Evolutionary conservation across 2,329 filamentous ascomycete species (phyloP), one percentile per base, ranked within the genome.

Genomic region (Clonostachys chloroleuca): DNA sequence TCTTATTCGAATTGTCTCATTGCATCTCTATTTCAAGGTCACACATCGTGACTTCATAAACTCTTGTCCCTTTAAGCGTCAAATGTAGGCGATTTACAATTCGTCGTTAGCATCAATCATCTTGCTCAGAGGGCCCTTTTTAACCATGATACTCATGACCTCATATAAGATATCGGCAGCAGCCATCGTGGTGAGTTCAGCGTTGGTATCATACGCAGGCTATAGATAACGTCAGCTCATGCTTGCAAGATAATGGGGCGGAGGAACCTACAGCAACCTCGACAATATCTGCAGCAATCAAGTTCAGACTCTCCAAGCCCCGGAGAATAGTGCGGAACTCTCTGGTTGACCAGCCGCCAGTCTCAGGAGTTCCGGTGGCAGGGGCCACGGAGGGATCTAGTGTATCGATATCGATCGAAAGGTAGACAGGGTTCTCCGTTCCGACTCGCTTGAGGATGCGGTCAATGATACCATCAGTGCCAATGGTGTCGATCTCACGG

Each of bases 261-360:
- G 1, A 5, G 8, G 8, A 10, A 59, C 59, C 53, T 51, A 60
- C 59, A 20, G 59, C 59, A 48, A 48, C 62, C 73, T 96, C 92
- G 6, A 96, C 92, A 43, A 96, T 81, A 67, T 96, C 92, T 1
- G 90, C 92, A 2, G 90, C 92, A 5, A 96, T 88, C 5, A 96
- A 70, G 60, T 96, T 95, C 62, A 96, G 64, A 0, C 74, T 80
- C 69, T 96, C 91, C 40, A 96, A 79, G 1, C 89, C 90, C 34
- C 90, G 75, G 61, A 96, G 67, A 49, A 96, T 89, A 12, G 87
- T 75, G 53, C 95, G 92, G 56, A 96, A 73, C 72, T 96, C 92
- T 45, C 91, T 75, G 17, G 87, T 95, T 6, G 89, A 94, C 91
- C 91, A 96, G 36, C 91, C 91, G 48, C 92, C 91, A 0, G 90